Percentiles rank a stretch among this genome's conserved stretches.
phyloP scores from a whole-genome alignment of 2,329 filamentous ascomycete genomes.

The Neofusicoccum sp. region DNA sequence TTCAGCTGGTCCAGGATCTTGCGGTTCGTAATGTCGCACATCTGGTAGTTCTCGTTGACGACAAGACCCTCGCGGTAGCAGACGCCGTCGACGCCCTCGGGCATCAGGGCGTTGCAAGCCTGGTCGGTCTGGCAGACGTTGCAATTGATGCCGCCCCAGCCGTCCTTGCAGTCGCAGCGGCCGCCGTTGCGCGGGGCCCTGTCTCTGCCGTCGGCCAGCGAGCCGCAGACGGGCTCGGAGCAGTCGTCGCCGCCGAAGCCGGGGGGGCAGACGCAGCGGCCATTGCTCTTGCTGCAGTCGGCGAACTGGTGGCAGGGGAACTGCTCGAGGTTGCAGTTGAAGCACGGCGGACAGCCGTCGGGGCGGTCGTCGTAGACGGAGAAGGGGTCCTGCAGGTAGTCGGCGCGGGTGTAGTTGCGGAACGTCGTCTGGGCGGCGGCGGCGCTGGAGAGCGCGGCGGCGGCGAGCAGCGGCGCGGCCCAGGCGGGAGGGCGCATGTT shows the following conservation, averaged over 20 bases:
- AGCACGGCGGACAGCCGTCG: conserved; percentile 80
- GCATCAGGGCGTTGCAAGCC: conserved; percentile 86
- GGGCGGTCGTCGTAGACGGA: conserved; percentile 72
- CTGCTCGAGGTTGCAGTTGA: conserved; percentile 94
- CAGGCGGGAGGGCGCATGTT: conserved; percentile 36
- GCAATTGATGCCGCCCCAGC: conserved; percentile 97
- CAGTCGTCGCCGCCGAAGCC: conserved; percentile 96
- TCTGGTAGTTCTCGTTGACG: conserved; percentile 93
- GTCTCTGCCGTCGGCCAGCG: conserved; percentile 76
- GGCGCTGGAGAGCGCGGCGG: conserved; percentile 25
- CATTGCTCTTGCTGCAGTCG: conserved; percentile 82
- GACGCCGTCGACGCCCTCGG: conserved; percentile 74
- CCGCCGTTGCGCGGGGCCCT: conserved; percentile 68
- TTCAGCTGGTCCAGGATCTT: conserved; percentile 88
- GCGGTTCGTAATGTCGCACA: conserved; percentile 94
- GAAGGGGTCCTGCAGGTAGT: conserved; percentile 51
- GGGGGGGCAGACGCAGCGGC: conserved; percentile 86
- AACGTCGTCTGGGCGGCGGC: conserved; percentile 32
- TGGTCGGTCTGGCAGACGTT: conserved; percentile 82
- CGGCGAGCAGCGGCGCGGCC: conserved; percentile 31
- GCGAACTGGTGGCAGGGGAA: conserved; percentile 91
- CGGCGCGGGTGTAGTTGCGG: conserved; percentile 50
- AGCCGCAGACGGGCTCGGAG: conserved; percentile 85
- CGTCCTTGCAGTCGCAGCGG: conserved; percentile 79
- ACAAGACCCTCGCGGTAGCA: conserved; percentile 91